Base-by-base conservation (phyloP, 768 basidiomycete genomes). In the Punctularia strigosozonata region DNA sequence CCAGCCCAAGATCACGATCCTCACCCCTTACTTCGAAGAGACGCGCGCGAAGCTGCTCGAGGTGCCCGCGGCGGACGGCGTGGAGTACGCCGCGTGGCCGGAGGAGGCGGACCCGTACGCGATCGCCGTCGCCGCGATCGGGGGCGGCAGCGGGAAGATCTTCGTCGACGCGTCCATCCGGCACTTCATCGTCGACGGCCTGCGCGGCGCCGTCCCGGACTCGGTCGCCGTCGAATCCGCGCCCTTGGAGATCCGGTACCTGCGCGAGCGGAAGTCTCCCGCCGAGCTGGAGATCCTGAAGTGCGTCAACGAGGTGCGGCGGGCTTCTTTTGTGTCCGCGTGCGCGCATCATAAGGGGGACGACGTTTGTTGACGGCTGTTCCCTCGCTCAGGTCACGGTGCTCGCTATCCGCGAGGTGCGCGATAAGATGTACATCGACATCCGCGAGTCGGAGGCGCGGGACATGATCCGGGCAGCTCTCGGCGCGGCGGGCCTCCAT, bases 21-120 rank as follows among this genome's bases (percentile, higher is more conserved):
- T 94, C 32, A 83, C 86, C 4, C 87, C 88, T 0, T 62, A 66
- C 43, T 91, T 91, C 44, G 86, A 92, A 54, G 68, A 68, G 8
- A 69, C 75, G 0, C 73, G 87, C 24, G 86, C 87, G 0, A 73
- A 64, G 47, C 49, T 69, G 21, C 64, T 88, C 13, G 53, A 59
- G 4, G 52, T 90, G 17, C 75, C 80, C 1, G 59, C 10, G 10
- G 33, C 62, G 15, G 44, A 53, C n/a, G 55, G 57, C 5, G 54
- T 63, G 15, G 45, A 60, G 23, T 64, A 51, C 41, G 35, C 62
- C 31, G 50, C 58, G 21, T 66, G 64, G 63, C 21, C 38, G 19
- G 46, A 43, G 15, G 40, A 44, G 6, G 40, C 23, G 18, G 61
- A 72, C 21, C 50, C 56, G 14, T 82, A 66, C 43, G 58, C 69